Base-by-base conservation (phyloP, 176 grass and related monocot species). In the Zea mays region DNA sequence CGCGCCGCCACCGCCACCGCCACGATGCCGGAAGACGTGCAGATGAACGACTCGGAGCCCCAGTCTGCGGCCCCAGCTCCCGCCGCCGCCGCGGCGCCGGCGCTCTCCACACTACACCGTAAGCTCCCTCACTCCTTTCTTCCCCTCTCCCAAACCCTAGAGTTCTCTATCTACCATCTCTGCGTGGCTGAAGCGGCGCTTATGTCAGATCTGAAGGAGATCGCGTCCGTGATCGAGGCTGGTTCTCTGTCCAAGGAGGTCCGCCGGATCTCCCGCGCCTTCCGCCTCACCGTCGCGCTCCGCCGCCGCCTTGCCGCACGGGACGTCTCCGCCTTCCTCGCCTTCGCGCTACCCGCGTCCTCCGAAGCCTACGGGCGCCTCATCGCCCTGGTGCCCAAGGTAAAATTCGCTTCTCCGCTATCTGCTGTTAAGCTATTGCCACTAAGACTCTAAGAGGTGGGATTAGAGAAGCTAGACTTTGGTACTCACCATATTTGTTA, bases 201-300 rank as follows among this genome's bases (percentile, higher is more conserved):
- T 2, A 5, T 42, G 20, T 74, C 78, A 96, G 93, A 92, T 96
- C 87, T 96, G 74, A 96, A 83, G 87, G 93, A 96, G 82, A 90
- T 96, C 61, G 88, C 86, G 5, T 76, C 82, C 8, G 51, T 96
- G 36, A 88, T 96, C 62, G 93, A 96, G 74, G 67, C 87, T 1
- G 93, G 93, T 1, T 85, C 89, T 2, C 81, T 92, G 42, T 76
- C 84, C 74, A 96, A 92, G 84, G 93, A 96, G 84, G 93, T 88
- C 51, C 89, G 87, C 44, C 87, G 89, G 71, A 89, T 96, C 89
- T 88, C 89, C 58, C 93, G 93, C 56, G 87, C 93, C 1, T 82
- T 96, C 52, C 89, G 93, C 27, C 89, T 90, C 66, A 96, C 89
- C 21, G 79, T 96, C 76, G 82, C 82, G 61, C 82, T 96, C 47